Evolutionary conservation across 2,329 filamentous ascomycete genomes (phyloP), one percentile per base, ranked within the genome.

Genomic region (Colletotrichum coccodes): DNA sequence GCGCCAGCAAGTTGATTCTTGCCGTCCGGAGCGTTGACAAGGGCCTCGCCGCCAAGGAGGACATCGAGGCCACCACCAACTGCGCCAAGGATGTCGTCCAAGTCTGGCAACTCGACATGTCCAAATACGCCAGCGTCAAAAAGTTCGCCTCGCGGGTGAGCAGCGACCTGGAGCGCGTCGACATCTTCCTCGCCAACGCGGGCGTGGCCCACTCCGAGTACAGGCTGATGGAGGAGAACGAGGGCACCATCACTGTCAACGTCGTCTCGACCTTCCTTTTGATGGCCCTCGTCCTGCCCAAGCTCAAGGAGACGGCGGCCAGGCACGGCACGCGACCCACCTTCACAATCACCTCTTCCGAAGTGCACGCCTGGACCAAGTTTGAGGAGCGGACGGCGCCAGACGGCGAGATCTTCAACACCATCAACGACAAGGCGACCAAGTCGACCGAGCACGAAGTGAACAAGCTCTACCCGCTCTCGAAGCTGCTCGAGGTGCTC

Each of bases 221-320:
- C 60, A 52, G 72, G 1, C 34, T 75, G 0, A 76, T 76, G 4
- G 85, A 87, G 61, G 82, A 78, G 0, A 78, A 85, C 44, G 87
- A 90, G 75, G 74, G 71, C 18, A 83, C 76, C 0, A 76, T 90
- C 44, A 85, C 83, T 0, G 81, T 86, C 60, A 90, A 90, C 64
- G 84, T 87, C 11, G 77, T 90, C 63, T 81, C 78, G 14, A 87
- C 85, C 0, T 81, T 89, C 46, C 73, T 90, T 2, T 77, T 90
- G 0, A 83, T 79, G 0, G 70, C 85, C 0, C 76, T 87, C 0
- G 47, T 89, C 3, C 66, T 90, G 23, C 87, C 87, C 0, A 86
- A 83, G 72, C 77, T 90, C 4, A 81, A 81, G 58, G 77, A 81
- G 30, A 84, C 79, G 18, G 78, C 76, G 0, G 64, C 38, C 6